Conservation (phyloP, 2,329 filamentous ascomycete genomes). For the Fusarium nurragi region DNA sequence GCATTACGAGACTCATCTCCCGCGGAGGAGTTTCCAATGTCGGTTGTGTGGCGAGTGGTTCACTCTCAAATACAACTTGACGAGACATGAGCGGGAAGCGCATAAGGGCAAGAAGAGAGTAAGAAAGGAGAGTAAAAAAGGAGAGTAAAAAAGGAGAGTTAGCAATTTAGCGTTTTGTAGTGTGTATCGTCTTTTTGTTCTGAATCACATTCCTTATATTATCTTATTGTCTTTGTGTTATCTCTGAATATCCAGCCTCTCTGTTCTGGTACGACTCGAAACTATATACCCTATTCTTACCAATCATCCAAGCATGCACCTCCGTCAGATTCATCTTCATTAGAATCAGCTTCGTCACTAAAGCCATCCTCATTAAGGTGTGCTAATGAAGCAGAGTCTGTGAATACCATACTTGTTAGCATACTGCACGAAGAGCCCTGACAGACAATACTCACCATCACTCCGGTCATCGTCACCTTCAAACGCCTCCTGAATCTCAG, state of each 20-base stretch:
- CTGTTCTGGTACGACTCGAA: not conserved
- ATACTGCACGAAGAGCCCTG: not conserved
- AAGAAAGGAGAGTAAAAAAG: conserved; percentile 4
- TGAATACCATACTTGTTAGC: not conserved
- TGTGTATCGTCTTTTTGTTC: not conserved
- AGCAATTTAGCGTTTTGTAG: not conserved
- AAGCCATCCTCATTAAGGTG: not conserved
- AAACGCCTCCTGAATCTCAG: conserved; percentile 5
- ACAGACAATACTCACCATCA: not conserved
- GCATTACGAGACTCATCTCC: conserved; percentile 19
- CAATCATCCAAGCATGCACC: conserved; percentile 6
- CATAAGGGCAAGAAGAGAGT: conserved; percentile 21
- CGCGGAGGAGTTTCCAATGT: conserved; percentile 10
- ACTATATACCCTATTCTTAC: not conserved
- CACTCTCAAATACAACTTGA: conserved; percentile 17
- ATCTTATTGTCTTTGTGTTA: no score
- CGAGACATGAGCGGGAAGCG: conserved; percentile 13
- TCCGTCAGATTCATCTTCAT: conserved; percentile 22
- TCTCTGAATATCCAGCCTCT: not conserved
- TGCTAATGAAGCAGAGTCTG: conserved; percentile 19
- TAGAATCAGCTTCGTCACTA: not conserved
- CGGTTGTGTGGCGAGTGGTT: conserved; percentile 3
- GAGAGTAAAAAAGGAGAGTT: conserved; percentile 1
- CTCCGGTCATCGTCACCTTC: not conserved
- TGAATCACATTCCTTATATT: not conserved